These are phyloP conservation scores for Irpex lacteus DNA, from an alignment of 1,284 basidiomycete species.

Conservation along the genomic window DNA sequence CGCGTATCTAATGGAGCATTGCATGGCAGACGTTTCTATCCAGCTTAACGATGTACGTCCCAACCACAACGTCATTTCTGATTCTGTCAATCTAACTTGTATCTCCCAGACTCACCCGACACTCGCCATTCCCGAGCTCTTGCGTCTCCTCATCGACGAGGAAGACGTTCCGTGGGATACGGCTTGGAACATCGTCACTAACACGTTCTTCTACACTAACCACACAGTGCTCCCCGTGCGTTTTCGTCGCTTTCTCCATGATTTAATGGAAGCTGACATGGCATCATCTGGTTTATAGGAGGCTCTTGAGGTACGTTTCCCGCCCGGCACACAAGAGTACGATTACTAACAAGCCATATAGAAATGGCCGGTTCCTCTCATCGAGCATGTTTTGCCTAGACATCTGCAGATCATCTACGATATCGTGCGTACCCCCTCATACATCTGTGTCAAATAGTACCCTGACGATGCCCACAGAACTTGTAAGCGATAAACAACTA, in stretches of 20 bases:
- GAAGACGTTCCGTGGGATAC: conserved; percentile 81
- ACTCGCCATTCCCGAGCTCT: conserved; percentile 89
- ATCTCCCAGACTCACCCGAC: conserved; percentile 81
- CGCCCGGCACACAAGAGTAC: background rate
- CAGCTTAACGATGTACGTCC: conserved; percentile 77
- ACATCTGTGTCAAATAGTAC: too few relatives aligned
- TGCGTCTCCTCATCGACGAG: conserved; percentile 87
- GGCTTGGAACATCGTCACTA: conserved; percentile 85
- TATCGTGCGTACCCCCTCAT: conserved; percentile 52
- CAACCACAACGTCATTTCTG: too few relatives aligned
- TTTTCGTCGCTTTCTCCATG: conserved; percentile 10
- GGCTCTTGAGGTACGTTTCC: conserved; percentile 49
- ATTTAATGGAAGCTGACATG: background rate
- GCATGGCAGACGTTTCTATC: conserved; percentile 69
- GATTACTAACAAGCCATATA: conserved; percentile 36
- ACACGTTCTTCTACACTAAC: conserved; percentile 93
- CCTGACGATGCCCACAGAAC: background rate
- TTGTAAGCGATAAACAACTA: background rate
- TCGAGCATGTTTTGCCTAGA: conserved; percentile 80
- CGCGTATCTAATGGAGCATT: background rate
- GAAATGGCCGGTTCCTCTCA: conserved; percentile 86
- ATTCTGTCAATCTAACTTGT: background rate
- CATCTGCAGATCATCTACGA: conserved; percentile 91
- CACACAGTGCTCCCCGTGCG: conserved; percentile 79
- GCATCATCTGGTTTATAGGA: conserved; percentile 40